Percentiles rank a stretch among this genome's conserved stretches.
Evolutionary conservation across 768 basidiomycete genomes (phyloP).

Genomic region (Fistulinella prunicolor): DNA sequence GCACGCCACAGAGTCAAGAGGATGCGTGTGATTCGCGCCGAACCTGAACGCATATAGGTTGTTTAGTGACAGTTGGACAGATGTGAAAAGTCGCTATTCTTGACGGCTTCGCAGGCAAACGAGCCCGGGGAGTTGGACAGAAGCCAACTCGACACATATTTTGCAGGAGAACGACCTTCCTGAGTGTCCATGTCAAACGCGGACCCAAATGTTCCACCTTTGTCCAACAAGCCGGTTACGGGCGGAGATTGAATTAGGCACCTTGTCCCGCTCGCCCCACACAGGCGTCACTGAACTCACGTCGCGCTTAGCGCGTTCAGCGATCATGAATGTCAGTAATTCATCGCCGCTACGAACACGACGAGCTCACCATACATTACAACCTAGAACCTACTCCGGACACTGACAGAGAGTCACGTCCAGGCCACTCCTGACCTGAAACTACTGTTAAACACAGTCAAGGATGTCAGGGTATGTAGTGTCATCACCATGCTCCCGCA

Average conservation of each 20-base stretch:
- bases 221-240: slow-evolving; percentile 6
- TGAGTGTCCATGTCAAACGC: neutral
- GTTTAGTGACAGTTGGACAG: no score
- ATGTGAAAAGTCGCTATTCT: no score
- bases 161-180: no score
- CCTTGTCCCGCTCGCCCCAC: slow-evolving; percentile 32
- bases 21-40: no score
- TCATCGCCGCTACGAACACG: neutral
- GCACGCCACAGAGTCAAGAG: no score
- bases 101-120: no score
- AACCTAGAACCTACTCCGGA: slow-evolving; percentile 81
- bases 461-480: slow-evolving; percentile 78
- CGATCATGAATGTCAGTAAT: slow-evolving; percentile 25
- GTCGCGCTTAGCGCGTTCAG: slow-evolving; percentile 29
- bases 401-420: slow-evolving; percentile 75
- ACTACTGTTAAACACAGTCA: slow-evolving; percentile 78
- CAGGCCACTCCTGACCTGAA: slow-evolving; percentile 71
- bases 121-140: no score
- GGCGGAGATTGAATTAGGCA: slow-evolving; percentile 30
- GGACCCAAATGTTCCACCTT: neutral
- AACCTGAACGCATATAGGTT: no score
- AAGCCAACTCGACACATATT: no score
- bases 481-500: slow-evolving; percentile 13
- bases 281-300: slow-evolving; percentile 27
- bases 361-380: slow-evolving; percentile 4